Evolutionary conservation across 176 grass and related monocot genomes (phyloP).

Genomic region (Lolium multiflorum): DNA sequence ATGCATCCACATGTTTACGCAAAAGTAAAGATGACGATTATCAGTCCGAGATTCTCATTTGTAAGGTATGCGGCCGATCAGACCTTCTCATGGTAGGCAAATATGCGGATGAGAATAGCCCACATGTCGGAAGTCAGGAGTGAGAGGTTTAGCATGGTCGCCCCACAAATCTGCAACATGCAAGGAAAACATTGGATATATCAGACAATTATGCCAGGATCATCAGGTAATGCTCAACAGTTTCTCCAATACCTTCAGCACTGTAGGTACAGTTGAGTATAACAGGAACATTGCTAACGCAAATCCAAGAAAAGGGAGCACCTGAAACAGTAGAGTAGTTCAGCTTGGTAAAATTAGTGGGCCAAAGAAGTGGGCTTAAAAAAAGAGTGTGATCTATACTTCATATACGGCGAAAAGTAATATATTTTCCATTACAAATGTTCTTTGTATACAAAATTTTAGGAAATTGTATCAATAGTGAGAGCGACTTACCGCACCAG

Average conservation of each 20-base stretch:
- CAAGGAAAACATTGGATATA: background rate
- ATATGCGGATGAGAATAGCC: conserved; percentile 76
- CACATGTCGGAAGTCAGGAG: conserved; percentile 74
- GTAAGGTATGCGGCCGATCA: background rate
- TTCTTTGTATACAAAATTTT: background rate
- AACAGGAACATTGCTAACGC: conserved; percentile 80
- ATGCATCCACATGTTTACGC: background rate
- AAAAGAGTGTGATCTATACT: background rate
- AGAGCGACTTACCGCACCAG: conserved; percentile 62
- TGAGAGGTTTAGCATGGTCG: conserved; percentile 71
- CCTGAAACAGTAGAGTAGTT: conserved; percentile 37
- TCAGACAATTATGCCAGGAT: background rate
- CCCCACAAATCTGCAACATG: conserved; percentile 46
- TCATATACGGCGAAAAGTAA: no score
- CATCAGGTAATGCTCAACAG: background rate
- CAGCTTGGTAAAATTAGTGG: background rate
- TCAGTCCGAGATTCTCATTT: background rate
- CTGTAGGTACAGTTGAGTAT: conserved; percentile 71
- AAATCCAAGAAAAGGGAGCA: conserved; percentile 71
- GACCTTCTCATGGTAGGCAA: conserved; percentile 66
- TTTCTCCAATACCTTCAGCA: conserved; percentile 59
- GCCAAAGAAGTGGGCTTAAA: background rate
- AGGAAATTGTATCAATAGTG: background rate
- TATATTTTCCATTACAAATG: background rate
- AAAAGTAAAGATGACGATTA: background rate